These are phyloP conservation scores for Russula ochroleuca DNA, from an alignment of 768 basidiomycete genomes.

Conservation along the genomic window DNA sequence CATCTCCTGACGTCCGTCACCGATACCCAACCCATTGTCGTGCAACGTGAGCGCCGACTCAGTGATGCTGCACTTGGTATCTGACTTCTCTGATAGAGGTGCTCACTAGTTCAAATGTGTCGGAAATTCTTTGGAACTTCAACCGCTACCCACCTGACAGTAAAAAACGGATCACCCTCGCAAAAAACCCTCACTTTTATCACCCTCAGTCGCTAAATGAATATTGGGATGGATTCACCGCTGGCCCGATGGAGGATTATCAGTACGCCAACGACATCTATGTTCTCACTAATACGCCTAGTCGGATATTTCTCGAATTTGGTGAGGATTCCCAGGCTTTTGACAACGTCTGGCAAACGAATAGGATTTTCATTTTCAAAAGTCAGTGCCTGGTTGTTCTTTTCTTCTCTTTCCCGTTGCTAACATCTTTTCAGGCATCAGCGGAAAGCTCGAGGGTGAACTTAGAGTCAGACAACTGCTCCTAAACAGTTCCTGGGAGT, in stretches of 20 bases:
- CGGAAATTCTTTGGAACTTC: conserved; percentile 19
- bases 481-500: background rate
- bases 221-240: background rate
- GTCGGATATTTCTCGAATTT: conserved; percentile 10
- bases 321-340: background rate
- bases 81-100: background rate
- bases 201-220: background rate
- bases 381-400: background rate
- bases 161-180: conserved; percentile 1
- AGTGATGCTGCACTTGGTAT: background rate
- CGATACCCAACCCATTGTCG: background rate
- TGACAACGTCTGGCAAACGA: conserved; percentile 7
- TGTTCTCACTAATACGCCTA: background rate
- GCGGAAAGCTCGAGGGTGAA: conserved; percentile 16
- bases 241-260: background rate
- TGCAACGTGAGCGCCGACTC: background rate
- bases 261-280: background rate
- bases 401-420: background rate
- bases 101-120: background rate
- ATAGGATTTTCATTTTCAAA: background rate
- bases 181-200: conserved; percentile 15
- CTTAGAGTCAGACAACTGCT: background rate
- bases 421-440: background rate
- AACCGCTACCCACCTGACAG: background rate
- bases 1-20: background rate